A percentile compares a stretch with the other conserved stretches of the same genome.
Evolutionary conservation across 1,284 basidiomycete species (phyloP).

Genomic region (Cerioporus squamosus): DNA sequence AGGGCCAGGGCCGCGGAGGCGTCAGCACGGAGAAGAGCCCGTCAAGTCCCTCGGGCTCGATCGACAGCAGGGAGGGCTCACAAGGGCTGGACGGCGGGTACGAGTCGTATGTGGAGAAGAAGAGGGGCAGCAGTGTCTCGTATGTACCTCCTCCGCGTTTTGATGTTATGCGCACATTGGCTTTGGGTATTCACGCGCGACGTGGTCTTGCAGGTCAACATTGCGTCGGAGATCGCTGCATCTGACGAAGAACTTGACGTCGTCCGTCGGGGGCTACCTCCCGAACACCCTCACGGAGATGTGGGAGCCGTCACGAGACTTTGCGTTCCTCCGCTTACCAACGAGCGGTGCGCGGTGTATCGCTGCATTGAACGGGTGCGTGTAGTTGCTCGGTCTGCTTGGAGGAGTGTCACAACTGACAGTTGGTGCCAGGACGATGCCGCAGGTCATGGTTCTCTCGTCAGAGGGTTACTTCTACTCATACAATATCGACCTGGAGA

Average conservation of each 20-base stretch:
- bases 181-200: neutral
- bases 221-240: conserved; percentile 78
- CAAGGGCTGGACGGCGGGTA: conserved; percentile 71
- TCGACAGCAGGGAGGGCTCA: conserved; percentile 65
- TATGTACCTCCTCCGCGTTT: conserved; percentile 9
- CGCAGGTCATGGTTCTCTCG: conserved; percentile 97
- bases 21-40: conserved; percentile 28
- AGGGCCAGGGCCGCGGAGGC: conserved; percentile 20
- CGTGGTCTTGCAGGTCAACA: conserved; percentile 44
- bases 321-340: conserved; percentile 92
- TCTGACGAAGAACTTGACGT: conserved; percentile 80
- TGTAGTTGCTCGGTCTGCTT: conserved; percentile 18
- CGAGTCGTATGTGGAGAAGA: conserved; percentile 75
- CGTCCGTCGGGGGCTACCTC: conserved; percentile 88
- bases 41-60: conserved; percentile 63
- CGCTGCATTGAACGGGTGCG: conserved; percentile 86
- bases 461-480: conserved; percentile 96
- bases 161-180: neutral
- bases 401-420: neutral
- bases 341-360: conserved; percentile 79
- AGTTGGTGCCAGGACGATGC: conserved; percentile 70
- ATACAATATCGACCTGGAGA: conserved; percentile 95
- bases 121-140: conserved; percentile 61
- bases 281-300: conserved; percentile 93
- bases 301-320: conserved; percentile 97